Evolutionary conservation across 305 asterid species (phyloP).

Genomic region (Stenogyne calaminthoides): DNA sequence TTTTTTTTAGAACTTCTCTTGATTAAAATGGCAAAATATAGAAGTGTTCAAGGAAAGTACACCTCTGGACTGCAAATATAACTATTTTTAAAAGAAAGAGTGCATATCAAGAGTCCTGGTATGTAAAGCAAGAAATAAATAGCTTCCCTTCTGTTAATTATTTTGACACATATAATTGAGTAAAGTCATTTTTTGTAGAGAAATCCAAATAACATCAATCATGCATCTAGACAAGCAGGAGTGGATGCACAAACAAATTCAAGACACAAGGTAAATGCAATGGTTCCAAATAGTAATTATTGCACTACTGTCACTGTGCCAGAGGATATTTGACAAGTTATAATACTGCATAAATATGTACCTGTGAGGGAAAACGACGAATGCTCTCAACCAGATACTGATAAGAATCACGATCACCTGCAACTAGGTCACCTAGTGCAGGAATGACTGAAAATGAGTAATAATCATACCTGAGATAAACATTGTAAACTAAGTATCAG

Average conservation of each 20-base stretch:
- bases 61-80: not conserved
- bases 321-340: conserved; percentile 6
- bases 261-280: not conserved
- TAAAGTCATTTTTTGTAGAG: not conserved
- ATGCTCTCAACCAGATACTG: conserved; percentile 89
- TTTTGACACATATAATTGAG: not conserved
- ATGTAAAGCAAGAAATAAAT: not conserved
- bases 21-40: not conserved
- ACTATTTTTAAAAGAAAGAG: not conserved
- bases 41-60: not conserved
- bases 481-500: not conserved
- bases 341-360: conserved; percentile 13
- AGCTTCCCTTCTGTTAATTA: not conserved
- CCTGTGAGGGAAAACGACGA: conserved; percentile 94
- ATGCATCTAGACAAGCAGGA: not conserved
- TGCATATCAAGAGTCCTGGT: not conserved
- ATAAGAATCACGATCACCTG: conserved; percentile 88
- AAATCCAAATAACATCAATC: not conserved
- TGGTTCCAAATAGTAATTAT: not conserved
- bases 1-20: not conserved
- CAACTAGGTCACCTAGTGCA: conserved; percentile 75
- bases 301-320: not conserved
- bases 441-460: conserved; percentile 95
- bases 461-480: conserved; percentile 67
- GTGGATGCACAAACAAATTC: conserved; percentile 1